phyloP scores from a whole-genome alignment of 116 monocot genomes.

The Dioscorea cayenensis region DNA sequence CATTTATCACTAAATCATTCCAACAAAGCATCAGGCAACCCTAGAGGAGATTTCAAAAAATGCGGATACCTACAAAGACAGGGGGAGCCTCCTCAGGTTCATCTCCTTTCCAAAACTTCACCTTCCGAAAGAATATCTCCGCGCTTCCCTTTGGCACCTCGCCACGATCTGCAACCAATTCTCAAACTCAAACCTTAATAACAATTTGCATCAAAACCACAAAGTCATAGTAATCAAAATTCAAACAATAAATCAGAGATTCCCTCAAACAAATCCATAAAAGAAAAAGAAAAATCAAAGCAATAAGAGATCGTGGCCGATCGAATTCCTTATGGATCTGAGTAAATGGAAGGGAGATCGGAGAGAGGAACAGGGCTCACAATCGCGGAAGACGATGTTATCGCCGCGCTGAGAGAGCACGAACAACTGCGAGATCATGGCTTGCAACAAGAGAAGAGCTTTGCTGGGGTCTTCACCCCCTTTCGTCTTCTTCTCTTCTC shows the following conservation, averaged over 20 bases:
- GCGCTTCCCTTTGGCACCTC: constrained; percentile 93
- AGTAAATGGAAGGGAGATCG: not conserved
- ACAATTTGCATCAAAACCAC: not conserved
- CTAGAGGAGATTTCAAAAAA: not conserved
- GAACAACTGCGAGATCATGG: constrained; percentile 95
- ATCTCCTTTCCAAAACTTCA: constrained; percentile 96
- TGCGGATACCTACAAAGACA: constrained; percentile 92
- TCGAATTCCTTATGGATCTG: too few species aligned
- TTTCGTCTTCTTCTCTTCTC: not conserved
- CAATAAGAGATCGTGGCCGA: not conserved
- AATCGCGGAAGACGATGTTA: constrained; percentile 94
- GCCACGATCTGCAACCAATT: constrained; percentile 64
- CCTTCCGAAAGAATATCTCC: constrained; percentile 97
- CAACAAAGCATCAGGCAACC: not conserved
- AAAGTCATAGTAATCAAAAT: not conserved
- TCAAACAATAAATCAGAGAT: not conserved
- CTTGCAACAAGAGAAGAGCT: not conserved
- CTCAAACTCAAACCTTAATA: not conserved
- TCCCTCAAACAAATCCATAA: not conserved
- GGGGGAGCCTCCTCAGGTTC: constrained; percentile 98
- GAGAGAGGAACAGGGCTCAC: constrained; percentile 25
- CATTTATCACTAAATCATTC: not conserved
- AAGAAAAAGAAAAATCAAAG: too few species aligned
- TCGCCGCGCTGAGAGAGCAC: constrained; percentile 94
- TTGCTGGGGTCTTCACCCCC: not conserved